Evolutionary conservation across 768 basidiomycete genomes (phyloP).

Genomic region (Agaricus sinodeliciosus): DNA sequence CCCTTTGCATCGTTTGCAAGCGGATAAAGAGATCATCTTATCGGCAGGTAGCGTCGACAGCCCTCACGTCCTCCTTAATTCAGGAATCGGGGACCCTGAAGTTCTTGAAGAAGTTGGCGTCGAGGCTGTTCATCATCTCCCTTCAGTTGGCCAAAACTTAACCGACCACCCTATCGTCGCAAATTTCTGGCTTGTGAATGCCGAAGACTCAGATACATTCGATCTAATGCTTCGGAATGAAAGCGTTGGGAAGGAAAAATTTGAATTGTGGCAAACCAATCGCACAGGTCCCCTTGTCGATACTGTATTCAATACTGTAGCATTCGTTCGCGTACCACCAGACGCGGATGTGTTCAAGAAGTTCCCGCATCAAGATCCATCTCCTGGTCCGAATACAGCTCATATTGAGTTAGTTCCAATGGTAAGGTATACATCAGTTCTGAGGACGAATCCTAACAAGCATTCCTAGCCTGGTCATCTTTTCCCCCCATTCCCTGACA

Average conservation of each 20-base stretch:
- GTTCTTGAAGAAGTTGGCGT: conserved; percentile 20
- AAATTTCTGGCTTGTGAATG: conserved; percentile 12
- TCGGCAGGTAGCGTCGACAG: conserved; percentile 31
- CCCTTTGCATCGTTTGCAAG: conserved; percentile 5
- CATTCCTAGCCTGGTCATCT: background rate
- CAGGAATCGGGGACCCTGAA: conserved; percentile 26
- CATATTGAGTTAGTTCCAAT: conserved; percentile 28
- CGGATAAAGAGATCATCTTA: conserved; percentile 30
- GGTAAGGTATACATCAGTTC: conserved; percentile 14
- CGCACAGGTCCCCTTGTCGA: conserved; percentile 19
- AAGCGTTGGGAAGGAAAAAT: conserved; percentile 14
- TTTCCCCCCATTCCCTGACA: conserved; percentile 17
- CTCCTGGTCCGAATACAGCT: conserved; percentile 26
- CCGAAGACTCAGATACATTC: conserved; percentile 20
- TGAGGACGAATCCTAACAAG: background rate
- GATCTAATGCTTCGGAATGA: conserved; percentile 21
- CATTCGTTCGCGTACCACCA: conserved; percentile 22
- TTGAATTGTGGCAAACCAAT: conserved; percentile 22
- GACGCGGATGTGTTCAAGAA: conserved; percentile 23
- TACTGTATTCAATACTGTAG: conserved; percentile 16
- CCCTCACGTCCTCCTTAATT: conserved; percentile 25
- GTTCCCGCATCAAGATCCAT: conserved; percentile 22
- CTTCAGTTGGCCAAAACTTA: conserved; percentile 29
- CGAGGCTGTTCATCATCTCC: conserved; percentile 21
- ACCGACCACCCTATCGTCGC: conserved; percentile 23